These are phyloP conservation scores for Pugionium cornutum DNA, from an alignment of 345 rosid genomes.

Conservation along the genomic window DNA sequence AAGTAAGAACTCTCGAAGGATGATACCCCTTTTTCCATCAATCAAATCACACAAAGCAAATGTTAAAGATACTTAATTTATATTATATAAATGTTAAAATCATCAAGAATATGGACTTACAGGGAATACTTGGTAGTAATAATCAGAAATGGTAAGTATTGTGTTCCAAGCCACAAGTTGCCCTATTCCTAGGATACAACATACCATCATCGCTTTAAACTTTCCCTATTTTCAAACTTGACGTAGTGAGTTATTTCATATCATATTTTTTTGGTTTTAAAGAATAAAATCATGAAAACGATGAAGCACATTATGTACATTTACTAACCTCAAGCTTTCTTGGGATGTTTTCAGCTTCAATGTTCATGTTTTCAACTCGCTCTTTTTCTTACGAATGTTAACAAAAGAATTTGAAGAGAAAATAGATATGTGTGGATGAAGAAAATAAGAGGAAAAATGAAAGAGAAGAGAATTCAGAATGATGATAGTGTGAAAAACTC, in stretches of 20 bases:
- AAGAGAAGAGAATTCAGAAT: background rate
- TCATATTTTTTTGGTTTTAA: too few species aligned
- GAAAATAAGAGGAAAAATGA: background rate
- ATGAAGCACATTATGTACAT: background rate
- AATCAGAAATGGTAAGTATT: slow-evolving; percentile 70
- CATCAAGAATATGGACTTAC: slow-evolving; percentile 27
- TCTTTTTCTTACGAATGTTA: background rate
- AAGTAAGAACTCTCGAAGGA: slow-evolving; percentile 25
- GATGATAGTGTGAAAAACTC: too few species aligned
- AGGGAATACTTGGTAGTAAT: slow-evolving; percentile 58
- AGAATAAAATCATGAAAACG: background rate
- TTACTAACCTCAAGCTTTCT: background rate
- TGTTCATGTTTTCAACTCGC: background rate
- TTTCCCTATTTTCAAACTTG: background rate
- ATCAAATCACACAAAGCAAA: background rate
- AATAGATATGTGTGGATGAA: too few species aligned
- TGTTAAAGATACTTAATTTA: too few species aligned
- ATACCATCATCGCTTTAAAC: background rate
- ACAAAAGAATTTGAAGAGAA: background rate
- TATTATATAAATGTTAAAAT: too few species aligned
- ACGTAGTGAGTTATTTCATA: background rate
- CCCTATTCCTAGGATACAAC: slow-evolving; percentile 67
- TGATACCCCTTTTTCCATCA: slow-evolving; percentile 18
- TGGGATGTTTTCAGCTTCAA: background rate
- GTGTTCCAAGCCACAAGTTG: slow-evolving; percentile 74